phyloP scores from a whole-genome alignment of 805 yeast genomes.

The Ogataea saltuana region DNA sequence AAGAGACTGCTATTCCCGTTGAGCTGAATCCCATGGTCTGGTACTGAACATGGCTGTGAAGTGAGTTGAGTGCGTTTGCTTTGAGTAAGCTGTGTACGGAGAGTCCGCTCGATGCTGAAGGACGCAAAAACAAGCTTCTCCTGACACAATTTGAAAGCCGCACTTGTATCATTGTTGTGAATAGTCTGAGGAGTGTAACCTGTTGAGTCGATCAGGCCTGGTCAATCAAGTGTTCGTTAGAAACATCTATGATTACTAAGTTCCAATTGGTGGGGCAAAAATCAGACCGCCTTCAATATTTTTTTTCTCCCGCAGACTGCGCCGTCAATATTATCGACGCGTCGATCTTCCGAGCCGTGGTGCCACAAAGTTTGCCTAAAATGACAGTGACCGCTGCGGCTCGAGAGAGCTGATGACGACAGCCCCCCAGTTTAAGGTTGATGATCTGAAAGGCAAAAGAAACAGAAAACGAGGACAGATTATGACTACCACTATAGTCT shows the following conservation, averaged over 20 bases:
- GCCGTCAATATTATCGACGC: background rate
- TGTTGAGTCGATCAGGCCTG: no score
- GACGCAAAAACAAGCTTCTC: background rate
- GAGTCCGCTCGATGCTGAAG: no score
- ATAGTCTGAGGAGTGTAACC: no score
- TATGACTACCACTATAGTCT: no score
- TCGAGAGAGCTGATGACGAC: conserved; percentile 4
- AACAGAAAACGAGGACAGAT: no score
- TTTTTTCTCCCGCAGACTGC: background rate
- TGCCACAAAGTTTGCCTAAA: background rate
- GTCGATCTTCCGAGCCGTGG: conserved; percentile 11
- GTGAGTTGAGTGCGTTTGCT: background rate
- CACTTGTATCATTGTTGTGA: no score
- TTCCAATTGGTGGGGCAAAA: no score
- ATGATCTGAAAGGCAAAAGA: no score
- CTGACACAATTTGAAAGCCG: no score
- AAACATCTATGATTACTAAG: no score
- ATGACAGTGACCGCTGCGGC: background rate
- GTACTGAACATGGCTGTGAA: background rate
- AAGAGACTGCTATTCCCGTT: background rate
- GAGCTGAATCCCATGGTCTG: background rate
- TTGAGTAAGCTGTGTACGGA: background rate
- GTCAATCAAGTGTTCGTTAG: no score
- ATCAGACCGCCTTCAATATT: background rate
- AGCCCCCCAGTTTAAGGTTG: no score